These are phyloP conservation scores for Pseudogymnoascus sp. DNA, from an alignment of 2,329 filamentous ascomycete species.

Conservation along the genomic window DNA sequence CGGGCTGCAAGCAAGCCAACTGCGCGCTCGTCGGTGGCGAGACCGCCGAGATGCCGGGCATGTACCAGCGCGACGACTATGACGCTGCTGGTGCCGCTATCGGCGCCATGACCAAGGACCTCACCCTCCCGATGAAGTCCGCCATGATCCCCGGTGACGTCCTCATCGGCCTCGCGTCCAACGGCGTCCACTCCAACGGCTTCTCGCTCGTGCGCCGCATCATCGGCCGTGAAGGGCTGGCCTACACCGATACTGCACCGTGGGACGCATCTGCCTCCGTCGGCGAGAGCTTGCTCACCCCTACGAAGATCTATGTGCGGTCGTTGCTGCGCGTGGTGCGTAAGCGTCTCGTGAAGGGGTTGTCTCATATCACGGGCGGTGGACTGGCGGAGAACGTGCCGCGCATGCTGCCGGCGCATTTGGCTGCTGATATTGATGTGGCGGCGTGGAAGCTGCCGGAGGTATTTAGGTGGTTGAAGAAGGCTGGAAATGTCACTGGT, in stretches of 20 bases:
- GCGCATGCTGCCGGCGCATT: conserved; percentile 72
- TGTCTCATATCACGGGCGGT: conserved; percentile 95
- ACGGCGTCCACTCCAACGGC: conserved; percentile 89
- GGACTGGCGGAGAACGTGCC: conserved; percentile 91
- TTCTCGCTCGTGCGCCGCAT: conserved; percentile 95
- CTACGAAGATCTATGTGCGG: conserved; percentile 90
- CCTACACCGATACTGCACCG: conserved; percentile 64
- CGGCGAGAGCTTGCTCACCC: conserved; percentile 73
- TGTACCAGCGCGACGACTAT: conserved; percentile 78
- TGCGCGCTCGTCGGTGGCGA: conserved; percentile 95
- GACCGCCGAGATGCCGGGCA: conserved; percentile 96
- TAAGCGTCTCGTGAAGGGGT: conserved; percentile 69
- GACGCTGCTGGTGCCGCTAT: conserved; percentile 87
- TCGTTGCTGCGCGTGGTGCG: conserved; percentile 60
- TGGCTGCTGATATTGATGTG: conserved; percentile 76
- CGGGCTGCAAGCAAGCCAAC: conserved; percentile 74
- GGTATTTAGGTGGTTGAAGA: conserved; percentile 83
- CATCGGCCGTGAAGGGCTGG: conserved; percentile 62
- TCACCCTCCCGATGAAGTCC: conserved; percentile 66
- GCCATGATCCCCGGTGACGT: conserved; percentile 77
- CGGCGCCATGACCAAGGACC: conserved; percentile 64
- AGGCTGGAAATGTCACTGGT: conserved; percentile 59
- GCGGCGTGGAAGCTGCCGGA: conserved; percentile 64
- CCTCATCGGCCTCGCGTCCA: conserved; percentile 76
- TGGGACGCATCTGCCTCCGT: conserved; percentile 60